phyloP scores from a whole-genome alignment of 306 rosid genomes.

The Potentilla sterilis region DNA sequence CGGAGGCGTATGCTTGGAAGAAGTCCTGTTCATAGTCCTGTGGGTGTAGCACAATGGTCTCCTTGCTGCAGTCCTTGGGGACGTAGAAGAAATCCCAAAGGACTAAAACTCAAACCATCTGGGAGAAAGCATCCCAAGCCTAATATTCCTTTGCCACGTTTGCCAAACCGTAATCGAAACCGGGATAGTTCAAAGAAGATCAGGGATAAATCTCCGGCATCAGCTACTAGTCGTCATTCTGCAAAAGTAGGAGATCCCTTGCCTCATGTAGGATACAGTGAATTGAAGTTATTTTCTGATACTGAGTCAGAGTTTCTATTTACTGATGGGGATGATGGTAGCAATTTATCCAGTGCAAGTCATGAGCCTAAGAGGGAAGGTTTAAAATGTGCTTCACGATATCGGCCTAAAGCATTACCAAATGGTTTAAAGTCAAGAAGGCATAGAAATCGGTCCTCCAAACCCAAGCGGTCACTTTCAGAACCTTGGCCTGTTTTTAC shows the following conservation, averaged over 20 bases:
- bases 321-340: constrained; percentile 54
- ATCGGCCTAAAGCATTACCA: constrained; percentile 24
- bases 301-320: constrained; percentile 59
- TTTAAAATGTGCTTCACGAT: constrained; percentile 19
- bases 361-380: constrained; percentile 31
- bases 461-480: constrained; percentile 33
- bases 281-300: constrained; percentile 61
- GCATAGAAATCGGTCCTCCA: constrained; percentile 18
- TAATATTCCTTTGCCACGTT: constrained; percentile 49
- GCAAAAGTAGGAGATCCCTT: constrained; percentile 33
- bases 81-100: constrained; percentile 35
- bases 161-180: constrained; percentile 32
- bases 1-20: constrained; percentile 29
- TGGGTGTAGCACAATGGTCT: constrained; percentile 40
- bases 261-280: constrained; percentile 48
- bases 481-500: constrained; percentile 36
- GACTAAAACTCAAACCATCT: constrained; percentile 40
- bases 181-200: constrained; percentile 45
- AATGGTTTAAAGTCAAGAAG: constrained; percentile 34
- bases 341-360: constrained; percentile 30
- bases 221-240: constrained; percentile 24
- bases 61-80: constrained; percentile 58
- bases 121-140: constrained; percentile 44
- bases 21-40: constrained; percentile 20
- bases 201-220: constrained; percentile 43